Percentiles rank a stretch among this genome's conserved stretches.
phyloP scores from a whole-genome alignment of 305 asterid species.

The Fraxinus greggii region DNA sequence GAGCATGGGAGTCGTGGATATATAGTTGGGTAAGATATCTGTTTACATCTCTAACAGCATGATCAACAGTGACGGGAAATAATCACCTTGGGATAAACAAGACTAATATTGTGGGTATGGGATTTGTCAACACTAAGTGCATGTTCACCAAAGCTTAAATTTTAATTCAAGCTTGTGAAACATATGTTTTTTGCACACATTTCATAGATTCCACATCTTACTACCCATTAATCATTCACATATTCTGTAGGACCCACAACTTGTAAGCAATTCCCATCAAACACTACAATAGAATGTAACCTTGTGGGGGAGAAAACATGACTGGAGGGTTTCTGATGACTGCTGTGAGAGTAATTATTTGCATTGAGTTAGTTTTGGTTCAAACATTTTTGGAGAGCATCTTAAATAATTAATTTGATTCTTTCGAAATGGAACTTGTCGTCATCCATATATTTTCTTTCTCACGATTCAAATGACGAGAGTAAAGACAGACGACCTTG shows the following conservation, averaged over 20 bases:
- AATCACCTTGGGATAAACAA: neutral
- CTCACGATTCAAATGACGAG: slow-evolving; percentile 48
- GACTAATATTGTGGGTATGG: neutral
- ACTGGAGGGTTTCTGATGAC: neutral
- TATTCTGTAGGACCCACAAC: no score
- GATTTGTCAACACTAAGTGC: neutral
- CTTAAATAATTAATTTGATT: neutral
- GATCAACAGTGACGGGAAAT: neutral
- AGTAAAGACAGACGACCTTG: slow-evolving; percentile 57
- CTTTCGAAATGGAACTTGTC: slow-evolving; percentile 21
- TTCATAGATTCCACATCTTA: no score
- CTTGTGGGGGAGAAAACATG: neutral
- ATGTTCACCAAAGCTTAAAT: no score
- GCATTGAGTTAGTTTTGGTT: neutral
- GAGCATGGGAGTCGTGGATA: neutral
- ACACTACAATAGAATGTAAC: neutral
- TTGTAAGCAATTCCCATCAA: no score
- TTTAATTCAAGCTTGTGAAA: no score
- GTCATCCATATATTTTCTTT: slow-evolving; percentile 12
- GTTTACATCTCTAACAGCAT: neutral
- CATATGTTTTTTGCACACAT: no score
- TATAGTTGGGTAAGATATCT: neutral
- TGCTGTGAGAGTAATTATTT: neutral
- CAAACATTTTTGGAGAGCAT: neutral
- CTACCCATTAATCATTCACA: no score